Conservation (phyloP, 208 protist species). For the Trypanosoma boissoni region DNA sequence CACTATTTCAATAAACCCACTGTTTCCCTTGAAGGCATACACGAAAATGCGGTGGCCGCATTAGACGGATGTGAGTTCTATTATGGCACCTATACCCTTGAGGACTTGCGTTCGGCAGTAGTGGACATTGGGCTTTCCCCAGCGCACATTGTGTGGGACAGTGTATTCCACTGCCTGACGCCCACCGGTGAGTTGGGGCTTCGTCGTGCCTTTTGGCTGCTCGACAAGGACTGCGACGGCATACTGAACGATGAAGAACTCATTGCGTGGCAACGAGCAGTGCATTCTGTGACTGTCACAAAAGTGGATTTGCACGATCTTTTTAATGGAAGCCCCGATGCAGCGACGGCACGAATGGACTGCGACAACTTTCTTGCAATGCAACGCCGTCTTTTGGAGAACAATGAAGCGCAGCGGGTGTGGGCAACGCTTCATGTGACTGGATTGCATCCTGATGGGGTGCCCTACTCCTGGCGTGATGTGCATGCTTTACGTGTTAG, state of each 20-base stretch:
- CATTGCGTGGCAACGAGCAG: slow-evolving; percentile 52
- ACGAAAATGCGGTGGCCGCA: slow-evolving; percentile 33
- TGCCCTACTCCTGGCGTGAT: slow-evolving; percentile 84
- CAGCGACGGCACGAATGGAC: background rate
- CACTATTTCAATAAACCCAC: slow-evolving; percentile 53
- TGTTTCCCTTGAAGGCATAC: slow-evolving; percentile 46
- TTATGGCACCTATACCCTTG: slow-evolving; percentile 46
- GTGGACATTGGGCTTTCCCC: slow-evolving; percentile 54
- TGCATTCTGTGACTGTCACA: slow-evolving; percentile 33
- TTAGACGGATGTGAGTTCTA: slow-evolving; percentile 58
- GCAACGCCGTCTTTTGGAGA: slow-evolving; percentile 37
- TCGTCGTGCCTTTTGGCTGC: slow-evolving; percentile 78
- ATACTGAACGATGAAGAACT: slow-evolving; percentile 61
- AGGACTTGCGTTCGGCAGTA: slow-evolving; percentile 32
- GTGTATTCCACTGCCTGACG: slow-evolving; percentile 41
- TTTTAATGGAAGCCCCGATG: slow-evolving; percentile 5
- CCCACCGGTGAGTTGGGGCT: slow-evolving; percentile 47
- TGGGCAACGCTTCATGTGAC: slow-evolving; percentile 78
- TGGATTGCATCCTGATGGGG: slow-evolving; percentile 59
- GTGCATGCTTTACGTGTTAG: slow-evolving; percentile 57
- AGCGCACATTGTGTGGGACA: slow-evolving; percentile 76
- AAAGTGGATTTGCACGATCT: slow-evolving; percentile 36
- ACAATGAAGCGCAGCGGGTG: slow-evolving; percentile 35
- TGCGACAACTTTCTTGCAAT: slow-evolving; percentile 34
- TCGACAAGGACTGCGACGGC: slow-evolving; percentile 75